Evolutionary conservation across 148 eudicot species (phyloP), one percentile per base, ranked within the genome.

Genomic region (Diospyros kaki): DNA sequence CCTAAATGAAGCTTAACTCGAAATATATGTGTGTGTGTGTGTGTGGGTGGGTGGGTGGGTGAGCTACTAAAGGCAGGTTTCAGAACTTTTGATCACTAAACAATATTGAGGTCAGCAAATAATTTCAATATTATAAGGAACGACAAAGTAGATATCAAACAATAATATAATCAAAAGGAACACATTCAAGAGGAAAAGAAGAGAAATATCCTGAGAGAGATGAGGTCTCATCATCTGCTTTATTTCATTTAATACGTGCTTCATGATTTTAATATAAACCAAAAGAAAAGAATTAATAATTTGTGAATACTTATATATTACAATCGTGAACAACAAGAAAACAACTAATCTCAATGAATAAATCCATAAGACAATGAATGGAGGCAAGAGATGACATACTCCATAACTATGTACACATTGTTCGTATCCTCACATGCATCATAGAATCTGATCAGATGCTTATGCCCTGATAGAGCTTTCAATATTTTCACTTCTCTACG

Each of bases 371-470:
- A 54, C 17, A 5, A 39, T 6, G 10, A 64, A 28, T 17, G 54
- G 71, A 64, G 66, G 28, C 48, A 64, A 42, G 48, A 74, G 28
- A 84, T 55, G 38, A 83, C 93, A 62, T 89, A 89, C 93, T 89
- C 93, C 93, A 89, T 89, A 52, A 89, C 90, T 51, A 89, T 82
- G 81, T 87, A 89, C 48, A 89, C 90, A 39, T 87, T 85, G 87
- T 85, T 87, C 51, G 87, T 68, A 80, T 89, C 93, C 78, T 89
- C 93, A 75, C 90, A 89, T 72, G 93, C 90, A 82, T 89, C 93
- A 78, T 87, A 82, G 73, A 89, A 89, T 79, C 77, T 82, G 74
- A 89, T 86, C 68, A 89, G 83, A 87, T 89, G 86, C 74, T 70
- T 83, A 76, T 89, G 93, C 58, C 93, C 93, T 10, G 93, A 89